These are phyloP conservation scores for Sparassis latifolia DNA, from an alignment of 1,284 basidiomycete species.

Conservation along the genomic window DNA sequence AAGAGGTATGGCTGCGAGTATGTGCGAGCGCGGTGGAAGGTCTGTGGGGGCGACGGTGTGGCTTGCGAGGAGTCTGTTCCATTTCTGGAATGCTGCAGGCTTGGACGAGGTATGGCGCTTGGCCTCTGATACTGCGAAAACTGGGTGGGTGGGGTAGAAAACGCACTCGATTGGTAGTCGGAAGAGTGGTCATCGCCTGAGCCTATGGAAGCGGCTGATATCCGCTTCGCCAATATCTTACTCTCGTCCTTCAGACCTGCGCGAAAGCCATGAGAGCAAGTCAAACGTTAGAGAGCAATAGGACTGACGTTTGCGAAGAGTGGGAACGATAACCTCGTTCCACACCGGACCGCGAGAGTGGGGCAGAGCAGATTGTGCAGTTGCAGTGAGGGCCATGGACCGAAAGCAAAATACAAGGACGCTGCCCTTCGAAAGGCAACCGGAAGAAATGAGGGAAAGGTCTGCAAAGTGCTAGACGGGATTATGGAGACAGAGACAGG, in stretches of 20 bases:
- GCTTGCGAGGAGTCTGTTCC: conserved; percentile 14
- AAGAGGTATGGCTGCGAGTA: conserved; percentile 52
- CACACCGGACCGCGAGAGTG: conserved; percentile 44
- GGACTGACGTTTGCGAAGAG: conserved; percentile 58
- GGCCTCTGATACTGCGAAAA: conserved; percentile 26
- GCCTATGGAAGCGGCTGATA: conserved; percentile 63
- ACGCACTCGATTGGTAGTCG: too few relatives aligned
- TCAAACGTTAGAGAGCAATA: conserved; percentile 1
- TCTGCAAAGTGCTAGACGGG: too few relatives aligned
- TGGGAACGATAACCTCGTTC: conserved; percentile 68
- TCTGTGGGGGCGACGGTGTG: conserved; percentile 11
- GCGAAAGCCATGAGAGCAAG: conserved; percentile 4
- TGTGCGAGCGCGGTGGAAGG: conserved; percentile 38
- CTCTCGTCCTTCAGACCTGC: conserved; percentile 71
- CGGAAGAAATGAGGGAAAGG: conserved; percentile 17
- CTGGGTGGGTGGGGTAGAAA: conserved; percentile 7
- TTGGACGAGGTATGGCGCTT: conserved; percentile 44
- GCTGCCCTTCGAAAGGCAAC: conserved; percentile 14
- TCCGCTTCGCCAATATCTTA: conserved; percentile 59
- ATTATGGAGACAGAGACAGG: conserved; percentile 1
- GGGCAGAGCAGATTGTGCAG: conserved; percentile 42
- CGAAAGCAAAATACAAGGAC: conserved; percentile 11
- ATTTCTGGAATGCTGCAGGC: conserved; percentile 29
- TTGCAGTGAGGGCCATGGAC: conserved; percentile 32
- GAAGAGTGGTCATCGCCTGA: conserved; percentile 35